A percentile compares a stretch with the other conserved stretches of the same genome.
Conservation (phyloP, 2,329 filamentous ascomycete genomes). For the Pseudocercospora vitis region DNA sequence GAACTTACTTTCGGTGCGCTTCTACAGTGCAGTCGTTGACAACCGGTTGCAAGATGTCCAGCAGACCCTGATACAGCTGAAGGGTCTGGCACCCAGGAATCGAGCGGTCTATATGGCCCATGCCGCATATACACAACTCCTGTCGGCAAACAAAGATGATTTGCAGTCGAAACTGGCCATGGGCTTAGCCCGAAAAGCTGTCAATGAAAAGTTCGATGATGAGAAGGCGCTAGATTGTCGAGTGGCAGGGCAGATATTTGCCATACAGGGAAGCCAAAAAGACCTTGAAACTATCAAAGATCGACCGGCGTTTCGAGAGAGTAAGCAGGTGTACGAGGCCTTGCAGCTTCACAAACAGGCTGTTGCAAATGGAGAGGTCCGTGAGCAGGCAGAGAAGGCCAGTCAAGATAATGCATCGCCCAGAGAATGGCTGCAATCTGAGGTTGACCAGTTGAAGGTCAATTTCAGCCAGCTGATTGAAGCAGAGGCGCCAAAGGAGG, state of each 20-base stretch:
- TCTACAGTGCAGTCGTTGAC: conserved; percentile 34
- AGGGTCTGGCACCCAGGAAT: conserved; percentile 34
- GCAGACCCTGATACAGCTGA: conserved; percentile 38
- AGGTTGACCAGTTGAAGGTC: conserved; percentile 29
- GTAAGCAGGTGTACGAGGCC: conserved; percentile 35
- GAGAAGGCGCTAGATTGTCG: conserved; percentile 34
- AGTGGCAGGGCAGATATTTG: conserved; percentile 38
- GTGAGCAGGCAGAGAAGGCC: not conserved
- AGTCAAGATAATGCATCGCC: conserved; percentile 11
- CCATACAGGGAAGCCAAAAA: conserved; percentile 28
- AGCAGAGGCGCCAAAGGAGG: conserved; percentile 13
- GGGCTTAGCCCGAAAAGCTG: conserved; percentile 35
- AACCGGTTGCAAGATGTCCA: conserved; percentile 36
- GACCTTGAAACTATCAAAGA: conserved; percentile 31
- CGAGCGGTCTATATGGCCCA: conserved; percentile 38
- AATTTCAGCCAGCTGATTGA: conserved; percentile 26
- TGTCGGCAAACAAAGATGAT: conserved; percentile 34
- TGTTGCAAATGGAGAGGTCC: conserved; percentile 1
- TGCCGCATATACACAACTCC: conserved; percentile 36
- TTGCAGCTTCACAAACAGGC: conserved; percentile 20
- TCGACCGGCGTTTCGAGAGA: conserved; percentile 29
- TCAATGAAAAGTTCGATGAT: conserved; percentile 35
- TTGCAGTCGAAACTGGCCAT: conserved; percentile 34
- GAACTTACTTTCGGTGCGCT: conserved; percentile 33
- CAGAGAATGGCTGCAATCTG: conserved; percentile 26